phyloP scores from a whole-genome alignment of 2,329 filamentous ascomycete species.

The Zelopaecilomyces penicillatus region DNA sequence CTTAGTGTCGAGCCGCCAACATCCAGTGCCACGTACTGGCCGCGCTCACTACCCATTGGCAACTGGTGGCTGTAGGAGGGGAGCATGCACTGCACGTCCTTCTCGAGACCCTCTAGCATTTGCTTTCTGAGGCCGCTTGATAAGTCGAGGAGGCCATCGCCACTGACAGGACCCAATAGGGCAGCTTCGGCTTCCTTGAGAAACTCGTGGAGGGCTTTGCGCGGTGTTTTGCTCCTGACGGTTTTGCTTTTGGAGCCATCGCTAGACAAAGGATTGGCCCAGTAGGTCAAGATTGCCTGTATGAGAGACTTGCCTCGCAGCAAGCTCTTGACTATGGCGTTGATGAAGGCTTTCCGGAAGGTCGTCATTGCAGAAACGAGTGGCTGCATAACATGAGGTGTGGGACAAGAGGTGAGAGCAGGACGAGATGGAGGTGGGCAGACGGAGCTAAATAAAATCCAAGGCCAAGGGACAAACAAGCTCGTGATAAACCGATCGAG shows the following conservation, averaged over 20 bases:
- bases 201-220: constrained; percentile 39
- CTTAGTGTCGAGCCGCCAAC: constrained; percentile 62
- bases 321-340: constrained; percentile 49
- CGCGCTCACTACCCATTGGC: constrained; percentile 50
- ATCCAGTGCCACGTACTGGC: constrained; percentile 55
- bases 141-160: constrained; percentile 36
- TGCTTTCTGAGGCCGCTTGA: constrained; percentile 44
- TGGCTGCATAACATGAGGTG: constrained; percentile 35
- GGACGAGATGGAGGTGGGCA: background rate
- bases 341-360: constrained; percentile 45
- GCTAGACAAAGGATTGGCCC: constrained; percentile 35
- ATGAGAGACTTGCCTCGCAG: constrained; percentile 51
- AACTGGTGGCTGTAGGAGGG: constrained; percentile 59
- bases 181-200: constrained; percentile 46
- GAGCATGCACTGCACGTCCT: constrained; percentile 51
- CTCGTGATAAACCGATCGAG: constrained; percentile 1
- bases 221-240: constrained; percentile 12
- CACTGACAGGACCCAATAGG: constrained; percentile 40
- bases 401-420: constrained; percentile 1
- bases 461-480: background rate
- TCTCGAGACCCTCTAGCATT: constrained; percentile 43
- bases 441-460: background rate
- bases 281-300: constrained; percentile 48
- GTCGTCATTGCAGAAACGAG: constrained; percentile 50
- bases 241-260: constrained; percentile 19